A percentile compares a stretch with the other conserved stretches of the same genome.
phyloP scores from a whole-genome alignment of 2,329 filamentous ascomycete genomes.

The Trichoderma atroviride region DNA sequence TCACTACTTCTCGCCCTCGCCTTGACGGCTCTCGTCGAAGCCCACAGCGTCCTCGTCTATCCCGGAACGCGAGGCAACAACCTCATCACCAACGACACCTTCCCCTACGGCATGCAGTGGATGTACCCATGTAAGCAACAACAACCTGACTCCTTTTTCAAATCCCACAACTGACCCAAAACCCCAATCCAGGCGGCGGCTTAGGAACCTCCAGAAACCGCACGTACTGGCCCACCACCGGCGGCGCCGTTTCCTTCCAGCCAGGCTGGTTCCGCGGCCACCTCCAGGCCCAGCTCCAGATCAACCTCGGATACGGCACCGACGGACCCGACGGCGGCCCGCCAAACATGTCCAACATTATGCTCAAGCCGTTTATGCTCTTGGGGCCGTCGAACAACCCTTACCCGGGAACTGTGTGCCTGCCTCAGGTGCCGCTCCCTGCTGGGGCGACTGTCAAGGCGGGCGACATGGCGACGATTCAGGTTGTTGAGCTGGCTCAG shows the following conservation, averaged over 20 bases:
- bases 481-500: constrained; percentile 79
- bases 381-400: constrained; percentile 77
- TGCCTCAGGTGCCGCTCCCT: constrained; percentile 87
- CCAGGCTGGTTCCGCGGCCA: constrained; percentile 97
- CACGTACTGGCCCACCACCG: constrained; percentile 86
- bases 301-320: constrained; percentile 87
- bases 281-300: constrained; percentile 76
- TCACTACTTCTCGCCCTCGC: constrained; percentile 48
- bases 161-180: neutral
- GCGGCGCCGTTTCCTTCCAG: constrained; percentile 86
- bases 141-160: neutral
- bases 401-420: constrained; percentile 86
- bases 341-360: constrained; percentile 81
- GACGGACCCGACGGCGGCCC: constrained; percentile 66
- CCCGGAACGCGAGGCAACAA: constrained; percentile 88
- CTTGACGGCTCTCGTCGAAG: constrained; percentile 55
- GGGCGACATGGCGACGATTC: constrained; percentile 90
- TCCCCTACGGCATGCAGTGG: constrained; percentile 93
- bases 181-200: constrained; percentile 70
- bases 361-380: constrained; percentile 81
- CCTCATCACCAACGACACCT: constrained; percentile 74
- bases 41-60: constrained; percentile 85
- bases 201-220: constrained; percentile 76
- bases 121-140: constrained; percentile 80
- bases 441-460: constrained; percentile 68